A percentile compares a stretch with the other conserved stretches of the same genome.
Conservation (phyloP, 1,284 basidiomycete genomes). For the Melampsora allii-populina region DNA sequence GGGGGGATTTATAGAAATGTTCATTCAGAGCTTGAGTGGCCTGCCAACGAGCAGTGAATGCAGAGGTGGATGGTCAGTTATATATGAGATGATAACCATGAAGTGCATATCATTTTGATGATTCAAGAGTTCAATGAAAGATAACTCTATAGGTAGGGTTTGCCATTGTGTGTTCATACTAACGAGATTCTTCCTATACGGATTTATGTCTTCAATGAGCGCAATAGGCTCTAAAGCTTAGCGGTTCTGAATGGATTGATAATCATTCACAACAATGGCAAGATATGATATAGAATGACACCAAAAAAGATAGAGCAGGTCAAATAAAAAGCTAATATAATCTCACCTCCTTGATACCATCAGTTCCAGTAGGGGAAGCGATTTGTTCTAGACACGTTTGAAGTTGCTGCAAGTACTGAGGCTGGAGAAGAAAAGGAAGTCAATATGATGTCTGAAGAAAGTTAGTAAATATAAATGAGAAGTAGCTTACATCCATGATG, state of each 20-base stretch:
- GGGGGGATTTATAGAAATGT: constrained; percentile 84
- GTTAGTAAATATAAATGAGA: no score
- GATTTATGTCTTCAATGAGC: constrained; percentile 41
- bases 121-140: neutral
- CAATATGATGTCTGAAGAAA: no score
- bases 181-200: constrained; percentile 43
- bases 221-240: constrained; percentile 34
- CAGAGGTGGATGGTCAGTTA: constrained; percentile 30
- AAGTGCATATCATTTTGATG: neutral
- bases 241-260: constrained; percentile 43
- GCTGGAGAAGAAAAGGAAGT: constrained; percentile 7
- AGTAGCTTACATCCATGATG: no score
- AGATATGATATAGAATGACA: neutral
- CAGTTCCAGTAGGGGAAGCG: constrained; percentile 24
- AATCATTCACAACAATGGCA: constrained; percentile 31
- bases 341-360: constrained; percentile 39
- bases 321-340: neutral
- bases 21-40: constrained; percentile 87
- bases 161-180: constrained; percentile 33
- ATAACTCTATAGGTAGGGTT: neutral
- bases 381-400: constrained; percentile 41
- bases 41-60: constrained; percentile 55
- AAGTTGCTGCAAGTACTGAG: constrained; percentile 36
- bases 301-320: neutral
- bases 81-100: neutral